These are phyloP conservation scores for Astrothelium subdiscretum DNA, from an alignment of 495 filamentous ascomycete genomes.

Conservation along the genomic window DNA sequence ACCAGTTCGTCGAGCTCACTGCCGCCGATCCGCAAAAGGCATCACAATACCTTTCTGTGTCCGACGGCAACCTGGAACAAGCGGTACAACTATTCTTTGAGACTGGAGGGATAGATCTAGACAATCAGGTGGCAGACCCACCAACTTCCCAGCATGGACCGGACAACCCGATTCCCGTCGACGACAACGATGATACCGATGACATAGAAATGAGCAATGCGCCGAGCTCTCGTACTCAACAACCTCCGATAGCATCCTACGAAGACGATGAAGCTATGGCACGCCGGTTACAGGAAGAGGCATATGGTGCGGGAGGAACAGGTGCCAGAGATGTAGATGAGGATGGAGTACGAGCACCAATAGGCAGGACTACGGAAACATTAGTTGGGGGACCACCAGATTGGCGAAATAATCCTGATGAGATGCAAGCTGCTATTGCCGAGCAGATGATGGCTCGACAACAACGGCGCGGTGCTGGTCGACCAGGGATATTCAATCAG, in stretches of 20 bases:
- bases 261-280: slow-evolving; percentile 95
- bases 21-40: slow-evolving; percentile 50
- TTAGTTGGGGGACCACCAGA: slow-evolving; percentile 63
- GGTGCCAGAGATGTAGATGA: slow-evolving; percentile 38
- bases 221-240: neutral
- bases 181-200: slow-evolving; percentile 60
- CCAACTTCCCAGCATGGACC: slow-evolving; percentile 28
- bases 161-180: slow-evolving; percentile 21
- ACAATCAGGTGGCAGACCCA: slow-evolving; percentile 32
- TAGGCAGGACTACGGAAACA: slow-evolving; percentile 83
- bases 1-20: slow-evolving; percentile 60
- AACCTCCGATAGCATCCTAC: neutral
- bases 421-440: slow-evolving; percentile 50
- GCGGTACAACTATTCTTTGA: slow-evolving; percentile 85
- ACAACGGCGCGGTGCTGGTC: slow-evolving; percentile 32
- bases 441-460: slow-evolving; percentile 53
- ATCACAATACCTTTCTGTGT: slow-evolving; percentile 66
- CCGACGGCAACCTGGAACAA: slow-evolving; percentile 69
- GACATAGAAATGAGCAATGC: slow-evolving; percentile 35
- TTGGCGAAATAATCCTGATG: slow-evolving; percentile 39
- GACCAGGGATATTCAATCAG: slow-evolving; percentile 79
- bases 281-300: slow-evolving; percentile 77
- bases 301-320: slow-evolving; percentile 44
- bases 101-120: slow-evolving; percentile 47
- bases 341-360: slow-evolving; percentile 74